Evolutionary conservation across 108 stramenopile species (phyloP).

Genomic region (Skeletonema marinoi): DNA sequence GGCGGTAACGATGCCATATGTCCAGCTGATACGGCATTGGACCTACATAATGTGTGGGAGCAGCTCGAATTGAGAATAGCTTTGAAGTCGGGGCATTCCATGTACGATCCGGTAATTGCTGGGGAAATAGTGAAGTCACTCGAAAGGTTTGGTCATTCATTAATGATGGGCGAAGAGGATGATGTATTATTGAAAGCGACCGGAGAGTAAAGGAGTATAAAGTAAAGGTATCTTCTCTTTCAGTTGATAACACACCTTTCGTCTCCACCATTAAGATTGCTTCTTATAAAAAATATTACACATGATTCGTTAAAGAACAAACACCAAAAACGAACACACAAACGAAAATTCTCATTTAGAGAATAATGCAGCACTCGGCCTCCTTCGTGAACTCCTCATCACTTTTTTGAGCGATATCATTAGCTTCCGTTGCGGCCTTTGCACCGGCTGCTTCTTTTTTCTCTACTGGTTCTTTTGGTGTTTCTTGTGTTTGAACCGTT

Average conservation of each 20-base stretch:
- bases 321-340: neutral
- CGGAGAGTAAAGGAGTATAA: no score
- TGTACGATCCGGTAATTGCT: conserved; percentile 74
- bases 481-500: no score
- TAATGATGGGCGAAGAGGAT: neutral
- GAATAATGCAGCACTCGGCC: neutral
- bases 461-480: no score
- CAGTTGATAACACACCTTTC: no score
- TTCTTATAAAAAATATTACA: no score
- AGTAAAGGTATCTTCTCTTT: no score
- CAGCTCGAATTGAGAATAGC: conserved; percentile 72
- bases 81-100: conserved; percentile 66
- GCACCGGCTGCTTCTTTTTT: neutral
- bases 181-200: no score
- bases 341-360: neutral
- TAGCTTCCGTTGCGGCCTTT: neutral
- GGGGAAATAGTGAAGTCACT: conserved; percentile 69
- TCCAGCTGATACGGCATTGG: conserved; percentile 76
- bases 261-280: neutral
- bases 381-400: no score
- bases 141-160: conserved; percentile 56
- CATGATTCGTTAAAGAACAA: neutral
- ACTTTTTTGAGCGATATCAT: no score
- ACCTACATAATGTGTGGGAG: conserved; percentile 58
- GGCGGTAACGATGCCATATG: conserved; percentile 74